These are phyloP conservation scores for Ascochyta clinopodiicola DNA, from an alignment of 2,329 filamentous ascomycete species.

Conservation along the genomic window DNA sequence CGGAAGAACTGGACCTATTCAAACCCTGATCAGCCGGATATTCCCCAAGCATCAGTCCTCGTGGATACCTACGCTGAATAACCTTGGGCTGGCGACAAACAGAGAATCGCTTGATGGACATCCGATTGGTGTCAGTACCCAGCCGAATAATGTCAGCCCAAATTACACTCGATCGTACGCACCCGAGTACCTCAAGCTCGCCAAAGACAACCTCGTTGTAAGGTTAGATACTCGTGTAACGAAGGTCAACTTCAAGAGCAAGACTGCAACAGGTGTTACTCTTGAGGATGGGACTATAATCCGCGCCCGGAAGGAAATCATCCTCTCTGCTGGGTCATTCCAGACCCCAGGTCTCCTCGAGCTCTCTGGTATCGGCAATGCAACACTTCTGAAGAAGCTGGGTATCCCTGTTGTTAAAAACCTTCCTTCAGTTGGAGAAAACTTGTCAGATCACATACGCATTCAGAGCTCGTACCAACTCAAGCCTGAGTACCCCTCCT, in stretches of 20 bases:
- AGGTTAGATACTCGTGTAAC: slow-evolving; percentile 47
- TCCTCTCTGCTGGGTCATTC: slow-evolving; percentile 36
- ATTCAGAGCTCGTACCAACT: slow-evolving; percentile 34
- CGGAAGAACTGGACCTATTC: slow-evolving; percentile 41
- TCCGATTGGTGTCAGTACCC: slow-evolving; percentile 58
- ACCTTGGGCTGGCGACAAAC: slow-evolving; percentile 52
- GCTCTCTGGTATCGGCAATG: slow-evolving; percentile 33
- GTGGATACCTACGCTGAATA: slow-evolving; percentile 57
- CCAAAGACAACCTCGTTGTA: slow-evolving; percentile 53
- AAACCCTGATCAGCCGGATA: slow-evolving; percentile 51
- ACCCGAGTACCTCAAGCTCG: slow-evolving; percentile 54
- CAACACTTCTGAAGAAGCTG: slow-evolving; percentile 20
- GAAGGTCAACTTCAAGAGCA: slow-evolving; percentile 47
- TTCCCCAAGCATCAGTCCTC: slow-evolving; percentile 52
- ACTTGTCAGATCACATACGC: slow-evolving; percentile 44
- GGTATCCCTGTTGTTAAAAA: slow-evolving; percentile 30
- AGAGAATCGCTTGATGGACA: slow-evolving; percentile 58
- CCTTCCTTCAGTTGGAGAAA: slow-evolving; percentile 35
- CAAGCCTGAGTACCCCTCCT: slow-evolving; percentile 31
- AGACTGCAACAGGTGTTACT: slow-evolving; percentile 41
- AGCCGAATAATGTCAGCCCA: slow-evolving; percentile 57
- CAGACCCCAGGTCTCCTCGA: slow-evolving; percentile 37
- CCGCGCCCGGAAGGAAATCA: slow-evolving; percentile 38
- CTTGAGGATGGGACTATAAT: slow-evolving; percentile 40
- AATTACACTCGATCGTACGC: slow-evolving; percentile 59